Evolutionary conservation across 1,139 yeast genomes (phyloP), one percentile per base, ranked within the genome.

Genomic region (Williopsis jadinii): DNA sequence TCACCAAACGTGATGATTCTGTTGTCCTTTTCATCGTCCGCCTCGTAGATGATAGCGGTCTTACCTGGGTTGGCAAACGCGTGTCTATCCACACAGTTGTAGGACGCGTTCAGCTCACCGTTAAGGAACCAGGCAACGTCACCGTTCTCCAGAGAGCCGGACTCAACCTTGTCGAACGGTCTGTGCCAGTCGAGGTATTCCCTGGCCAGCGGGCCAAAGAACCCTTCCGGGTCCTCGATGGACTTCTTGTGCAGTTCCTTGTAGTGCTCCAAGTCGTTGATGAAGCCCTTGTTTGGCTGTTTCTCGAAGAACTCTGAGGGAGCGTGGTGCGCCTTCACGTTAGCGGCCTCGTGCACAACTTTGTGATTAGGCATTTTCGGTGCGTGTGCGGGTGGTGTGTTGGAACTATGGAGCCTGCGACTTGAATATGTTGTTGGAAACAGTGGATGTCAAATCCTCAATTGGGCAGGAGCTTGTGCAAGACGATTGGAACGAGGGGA

Each of bases 81-180:
- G 61, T 87, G 95, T 70, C 97, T 80, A 67, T 92, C 98, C 53
- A 92, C 95, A 75, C 96, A 85, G 72, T 92, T 92, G 71, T 83
- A 90, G 46, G 87, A 75, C 38, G 98, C 97, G 60, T 92, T 92
- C 62, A 92, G 76, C 67, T 84, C 82, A 60, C 98, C 98, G 49
- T 87, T 92, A 41, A 87, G 66, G 60, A 92, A 92, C 97, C 97
- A 92, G 35, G 95, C 84, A 34, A 80, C 73, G 58, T 90, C 95
- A 53, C 96, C 97, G 51, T 78, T 67, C 46, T 70, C 70, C 56
- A 92, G 75, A 43, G 83, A 73, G 26, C 97, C 96, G 36, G 77
- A 61, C 54, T 74, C 73, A 43, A 85, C 95, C 45, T 80, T 75
- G 56, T 73, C 68, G 67, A 86, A 92, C 49, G 84, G 94, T 53